Percentiles rank a stretch among this genome's conserved stretches.
Conservation (phyloP, 352 stramenopile genomes). For the Discostella stelligera region DNA sequence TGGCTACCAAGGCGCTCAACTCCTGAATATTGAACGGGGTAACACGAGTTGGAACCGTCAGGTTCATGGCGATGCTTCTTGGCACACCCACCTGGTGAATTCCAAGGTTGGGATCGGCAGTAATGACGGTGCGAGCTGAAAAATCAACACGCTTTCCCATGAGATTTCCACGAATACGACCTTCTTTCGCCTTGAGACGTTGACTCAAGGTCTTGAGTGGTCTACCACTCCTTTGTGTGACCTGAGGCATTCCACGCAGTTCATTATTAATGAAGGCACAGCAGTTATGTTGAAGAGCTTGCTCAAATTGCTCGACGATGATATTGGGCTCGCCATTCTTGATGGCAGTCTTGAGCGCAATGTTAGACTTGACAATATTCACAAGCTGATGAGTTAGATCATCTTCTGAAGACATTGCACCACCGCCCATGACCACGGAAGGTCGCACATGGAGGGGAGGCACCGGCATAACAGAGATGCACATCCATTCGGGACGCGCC, state of each 20-base stretch:
- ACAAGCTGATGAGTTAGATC: conserved; percentile 97
- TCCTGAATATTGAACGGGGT: conserved; percentile 97
- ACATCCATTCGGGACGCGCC: conserved; percentile 96
- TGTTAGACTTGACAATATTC: conserved; percentile 98
- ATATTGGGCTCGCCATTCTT: conserved; percentile 95
- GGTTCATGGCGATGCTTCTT: conserved; percentile 96
- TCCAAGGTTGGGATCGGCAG: conserved; percentile 97
- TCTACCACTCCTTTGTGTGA: conserved; percentile 94
- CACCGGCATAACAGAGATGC: conserved; percentile 98
- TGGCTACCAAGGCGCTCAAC: conserved; percentile 93
- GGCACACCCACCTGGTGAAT: conserved; percentile 99
- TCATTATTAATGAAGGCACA: conserved; percentile 97
- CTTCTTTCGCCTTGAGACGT: conserved; percentile 94
- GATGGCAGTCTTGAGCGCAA: conserved; percentile 92
- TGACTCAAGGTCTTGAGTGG: conserved; percentile 97
- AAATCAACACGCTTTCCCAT: conserved; percentile 99
- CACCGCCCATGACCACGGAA: conserved; percentile 91
- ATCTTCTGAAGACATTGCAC: conserved; percentile 91
- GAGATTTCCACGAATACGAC: conserved; percentile 97
- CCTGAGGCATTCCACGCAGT: conserved; percentile 91
- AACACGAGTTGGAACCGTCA: conserved; percentile 98
- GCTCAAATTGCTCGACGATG: conserved; percentile 90
- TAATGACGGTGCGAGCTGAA: conserved; percentile 98
- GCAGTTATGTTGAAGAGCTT: conserved; percentile 88
- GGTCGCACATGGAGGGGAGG: conserved; percentile 96